phyloP scores from a whole-genome alignment of 1,139 yeast genomes.

The Debaryomycetaceae sp. region DNA sequence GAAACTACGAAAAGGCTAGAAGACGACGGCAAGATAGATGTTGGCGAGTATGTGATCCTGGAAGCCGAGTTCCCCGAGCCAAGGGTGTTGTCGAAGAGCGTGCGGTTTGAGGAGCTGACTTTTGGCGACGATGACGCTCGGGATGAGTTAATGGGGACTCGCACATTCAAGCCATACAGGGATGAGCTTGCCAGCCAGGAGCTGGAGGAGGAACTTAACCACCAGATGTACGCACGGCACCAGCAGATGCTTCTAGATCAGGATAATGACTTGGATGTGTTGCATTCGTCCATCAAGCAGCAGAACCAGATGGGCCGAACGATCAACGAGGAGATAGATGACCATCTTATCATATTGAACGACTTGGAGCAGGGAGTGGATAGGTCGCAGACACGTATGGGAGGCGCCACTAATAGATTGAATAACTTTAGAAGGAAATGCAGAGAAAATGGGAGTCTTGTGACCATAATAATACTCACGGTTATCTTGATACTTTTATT shows the following conservation, averaged over 20 bases:
- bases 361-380: conserved; percentile 72
- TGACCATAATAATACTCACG: conserved; percentile 63
- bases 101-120: conserved; percentile 49
- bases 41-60: conserved; percentile 33
- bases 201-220: conserved; percentile 33
- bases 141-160: conserved; percentile 21
- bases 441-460: conserved; percentile 68
- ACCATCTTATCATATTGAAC: conserved; percentile 64
- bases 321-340: conserved; percentile 65
- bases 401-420: conserved; percentile 54
- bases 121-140: conserved; percentile 18
- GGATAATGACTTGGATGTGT: conserved; percentile 55
- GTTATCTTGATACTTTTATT: conserved; percentile 56
- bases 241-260: conserved; percentile 63
- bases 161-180: conserved; percentile 38
- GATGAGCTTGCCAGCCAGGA: conserved; percentile 31
- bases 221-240: conserved; percentile 61
- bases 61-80: conserved; percentile 6
- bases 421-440: conserved; percentile 53
- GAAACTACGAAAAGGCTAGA: conserved; percentile 18
- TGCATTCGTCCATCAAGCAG: conserved; percentile 59
- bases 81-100: conserved; percentile 34
- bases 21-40: conserved; percentile 29
- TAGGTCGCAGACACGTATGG: conserved; percentile 47
- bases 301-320: conserved; percentile 65